Base-by-base conservation (phyloP, 2,329 filamentous ascomycete species). In the Claviceps citrina region DNA sequence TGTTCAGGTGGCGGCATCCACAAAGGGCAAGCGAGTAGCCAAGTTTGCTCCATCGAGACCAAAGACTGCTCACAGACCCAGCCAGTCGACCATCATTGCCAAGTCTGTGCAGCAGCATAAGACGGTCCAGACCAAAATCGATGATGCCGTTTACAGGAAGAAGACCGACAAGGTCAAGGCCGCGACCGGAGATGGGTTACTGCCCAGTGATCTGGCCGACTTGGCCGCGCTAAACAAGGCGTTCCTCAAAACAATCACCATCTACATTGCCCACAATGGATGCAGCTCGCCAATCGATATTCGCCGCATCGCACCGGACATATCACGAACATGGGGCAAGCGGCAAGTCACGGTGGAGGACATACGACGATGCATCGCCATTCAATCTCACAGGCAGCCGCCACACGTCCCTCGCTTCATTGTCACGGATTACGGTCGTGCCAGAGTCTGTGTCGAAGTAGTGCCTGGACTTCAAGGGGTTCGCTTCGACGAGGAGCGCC, bases 271-370 rank as follows among this genome's bases (percentile, higher is more conserved):
- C 1, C 81, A 87, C 58, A 75, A 80, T 55, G 77, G 78, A 43
- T 61, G 64, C 24, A 63, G 67, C 35, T 66, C 72, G 0, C 77
- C 82, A 0, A 71, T 77, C 19, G 78, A 84, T 50, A 56, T 85
- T 33, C 64, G 68, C 27, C 62, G 67, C 24, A 65, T 86, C 27
- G 67, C 71, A 26, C 74, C 74, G 8, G 68, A 76, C 42, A 65
- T 84, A 31, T 73, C 79, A 10, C 70, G 75, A 46, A 64, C 78
- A 28, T 87, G 81, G 81, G 78, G 80, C 43, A 84, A 81, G 60
- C 70, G 80, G 25, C 67, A 68, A 42, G 78, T 85, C 13, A 71
- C 67, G 0, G 60, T 71, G 0, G 71, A 76, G 31, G 81, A 87
- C 50, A 63, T 86, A 36, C 74, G 75, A 45, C 67, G 73, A 44